Percentiles rank a stretch among this genome's conserved stretches.
These are phyloP conservation scores for Xylariaceae sp. DNA, from an alignment of 2,329 filamentous ascomycete genomes.

Conservation along the genomic window DNA sequence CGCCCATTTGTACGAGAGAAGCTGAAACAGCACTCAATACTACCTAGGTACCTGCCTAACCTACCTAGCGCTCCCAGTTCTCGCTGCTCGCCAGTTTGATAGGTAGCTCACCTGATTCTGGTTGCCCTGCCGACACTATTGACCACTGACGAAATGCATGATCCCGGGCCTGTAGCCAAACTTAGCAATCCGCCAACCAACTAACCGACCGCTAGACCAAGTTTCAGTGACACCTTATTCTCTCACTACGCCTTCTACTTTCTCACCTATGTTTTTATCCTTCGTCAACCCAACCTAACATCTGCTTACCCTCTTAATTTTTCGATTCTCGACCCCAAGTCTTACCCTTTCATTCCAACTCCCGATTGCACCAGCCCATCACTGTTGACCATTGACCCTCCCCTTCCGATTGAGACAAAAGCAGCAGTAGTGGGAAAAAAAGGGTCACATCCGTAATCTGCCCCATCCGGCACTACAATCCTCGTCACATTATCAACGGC, in stretches of 20 bases:
- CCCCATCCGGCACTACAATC: slow-evolving; percentile 8
- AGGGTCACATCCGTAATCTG: slow-evolving; percentile 4
- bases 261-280: slow-evolving; percentile 9
- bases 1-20: slow-evolving; percentile 6
- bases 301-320: slow-evolving; percentile 2
- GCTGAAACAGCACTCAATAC: slow-evolving; percentile 9
- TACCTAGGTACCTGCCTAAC: not conserved
- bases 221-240: slow-evolving; percentile 2
- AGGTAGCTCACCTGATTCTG: slow-evolving; percentile 7
- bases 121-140: slow-evolving; percentile 33
- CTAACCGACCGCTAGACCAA: slow-evolving; percentile 5
- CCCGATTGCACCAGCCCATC: slow-evolving; percentile 3
- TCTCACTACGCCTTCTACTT: not conserved
- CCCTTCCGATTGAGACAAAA: slow-evolving; percentile 14
- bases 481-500: slow-evolving; percentile 9
- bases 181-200: slow-evolving; percentile 14
- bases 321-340: slow-evolving; percentile 15
- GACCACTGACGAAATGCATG: slow-evolving; percentile 31
- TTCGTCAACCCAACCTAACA: slow-evolving; percentile 1
- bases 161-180: slow-evolving; percentile 17
- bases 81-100: not conserved
- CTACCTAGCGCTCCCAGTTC: not conserved
- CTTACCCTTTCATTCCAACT: slow-evolving; percentile 28
- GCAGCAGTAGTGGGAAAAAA: not conserved
- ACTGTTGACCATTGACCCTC: slow-evolving; percentile 6